Evolutionary conservation across 106 monocot genomes (phyloP), one percentile per base, ranked within the genome.

Genomic region (Acanthochlamys bracteata): DNA sequence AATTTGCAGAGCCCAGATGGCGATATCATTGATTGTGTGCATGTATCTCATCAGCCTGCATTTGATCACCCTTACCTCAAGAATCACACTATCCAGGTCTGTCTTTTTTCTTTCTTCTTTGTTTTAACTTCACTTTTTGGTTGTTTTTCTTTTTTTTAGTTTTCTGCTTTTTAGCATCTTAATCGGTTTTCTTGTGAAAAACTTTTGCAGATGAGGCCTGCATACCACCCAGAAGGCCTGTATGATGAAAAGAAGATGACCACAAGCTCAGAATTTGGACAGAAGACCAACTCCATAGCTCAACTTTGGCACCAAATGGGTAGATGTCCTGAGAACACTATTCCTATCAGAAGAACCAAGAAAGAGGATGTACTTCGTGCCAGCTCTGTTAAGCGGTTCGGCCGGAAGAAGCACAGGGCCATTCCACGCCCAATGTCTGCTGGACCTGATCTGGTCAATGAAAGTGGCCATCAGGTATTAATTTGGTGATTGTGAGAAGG

Each of bases 321-420:
- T 24, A 73, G 58, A 53, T 95, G 89, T 63, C 89, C 94, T 7
- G 79, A 84, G 64, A 60, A 75, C 68, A 95, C 94, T 24, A 73
- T 94, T n/a, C 94, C 94, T 25, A 86, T 94, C 19, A 81, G 94
- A 63, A 85, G 94, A 66, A 89, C 86, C 33, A 89, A 55, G 73
- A 62, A 57, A 42, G 86, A 86, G 41, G 94, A 94, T 56, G 25
- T 94, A 17, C 71, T 93, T 0, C 80, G 89, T 63, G 83, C 86
- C 15, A 86, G 78, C 64, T 89, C 89, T 1, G 17, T 75, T n/a
- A 83, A 71, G 54, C 78, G 79, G n/a, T 89, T 76, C 72, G 93
- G 93, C 23, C 82, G 55, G 66, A 93, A 93, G 83, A 89, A 71
- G 68, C 73, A 76, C 43, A 78, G 66, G 46, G 55, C 67, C 45